phyloP scores from a whole-genome alignment of 352 stramenopile genomes.

The Phytophthora uliginosa region DNA sequence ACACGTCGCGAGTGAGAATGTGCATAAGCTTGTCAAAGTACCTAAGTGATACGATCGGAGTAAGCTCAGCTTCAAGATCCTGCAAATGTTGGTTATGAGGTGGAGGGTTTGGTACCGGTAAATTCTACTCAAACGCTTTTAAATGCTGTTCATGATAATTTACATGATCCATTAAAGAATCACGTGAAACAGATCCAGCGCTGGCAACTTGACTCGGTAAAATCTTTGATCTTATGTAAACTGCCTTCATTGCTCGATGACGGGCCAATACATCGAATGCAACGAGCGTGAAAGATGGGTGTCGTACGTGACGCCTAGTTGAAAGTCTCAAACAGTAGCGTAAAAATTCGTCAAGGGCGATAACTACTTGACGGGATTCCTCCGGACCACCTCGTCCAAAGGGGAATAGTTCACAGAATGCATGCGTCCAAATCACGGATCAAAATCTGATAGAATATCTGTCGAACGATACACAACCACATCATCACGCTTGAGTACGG shows the following conservation, averaged over 20 bases:
- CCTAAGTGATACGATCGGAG: no score
- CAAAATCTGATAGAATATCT: slow-evolving; percentile 27
- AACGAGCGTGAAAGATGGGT: no score
- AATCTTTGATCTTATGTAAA: no score
- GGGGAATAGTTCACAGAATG: slow-evolving; percentile 30
- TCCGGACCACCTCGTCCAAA: slow-evolving; percentile 16
- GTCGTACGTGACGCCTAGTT: no score
- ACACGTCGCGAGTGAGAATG: background rate
- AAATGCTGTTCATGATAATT: background rate
- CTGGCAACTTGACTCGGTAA: background rate
- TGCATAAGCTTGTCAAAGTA: slow-evolving; percentile 13
- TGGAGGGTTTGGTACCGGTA: background rate
- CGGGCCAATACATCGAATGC: no score
- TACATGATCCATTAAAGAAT: background rate
- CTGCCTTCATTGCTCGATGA: no score
- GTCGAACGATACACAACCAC: slow-evolving; percentile 15
- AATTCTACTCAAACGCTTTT: no score
- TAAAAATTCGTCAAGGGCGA: no score
- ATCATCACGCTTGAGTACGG: background rate
- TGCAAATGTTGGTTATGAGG: background rate
- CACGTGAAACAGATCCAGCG: background rate
- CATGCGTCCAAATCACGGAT: slow-evolving; percentile 17
- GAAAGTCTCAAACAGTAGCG: no score
- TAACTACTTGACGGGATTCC: no score
- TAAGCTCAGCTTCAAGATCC: background rate